phyloP scores from a whole-genome alignment of 495 filamentous ascomycete genomes.

The Talaromyces borbonicus region DNA sequence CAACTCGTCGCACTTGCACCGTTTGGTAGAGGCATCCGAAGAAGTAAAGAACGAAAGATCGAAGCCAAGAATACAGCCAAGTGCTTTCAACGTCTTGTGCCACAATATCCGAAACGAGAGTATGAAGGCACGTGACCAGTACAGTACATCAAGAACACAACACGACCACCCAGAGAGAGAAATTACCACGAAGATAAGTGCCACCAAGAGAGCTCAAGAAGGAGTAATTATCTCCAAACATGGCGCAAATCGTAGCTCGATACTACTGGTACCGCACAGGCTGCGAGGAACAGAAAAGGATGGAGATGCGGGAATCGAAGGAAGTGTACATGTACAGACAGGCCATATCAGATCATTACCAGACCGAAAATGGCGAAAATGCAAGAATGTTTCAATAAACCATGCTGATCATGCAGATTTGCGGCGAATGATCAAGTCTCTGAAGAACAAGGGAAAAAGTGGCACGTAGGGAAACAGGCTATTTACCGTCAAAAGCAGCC shows the following conservation, averaged over 20 bases:
- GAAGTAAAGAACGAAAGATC: not conserved
- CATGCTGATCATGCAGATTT: too few species aligned
- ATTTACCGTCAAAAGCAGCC: slow-evolving; percentile 71
- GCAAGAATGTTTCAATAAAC: slow-evolving; percentile 14
- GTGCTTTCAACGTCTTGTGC: not conserved
- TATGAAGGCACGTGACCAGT: slow-evolving; percentile 6
- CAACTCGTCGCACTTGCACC: not conserved
- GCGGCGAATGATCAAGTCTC: too few species aligned
- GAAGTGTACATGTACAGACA: slow-evolving; percentile 10
- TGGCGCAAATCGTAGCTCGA: slow-evolving; percentile 19
- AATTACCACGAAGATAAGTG: slow-evolving; percentile 42
- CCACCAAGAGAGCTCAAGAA: slow-evolving; percentile 33
- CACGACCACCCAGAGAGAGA: slow-evolving; percentile 15
- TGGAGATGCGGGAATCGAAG: slow-evolving; percentile 9
- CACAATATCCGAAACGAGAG: not conserved
- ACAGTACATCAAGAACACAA: slow-evolving; percentile 7
- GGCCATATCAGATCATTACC: slow-evolving; percentile 7
- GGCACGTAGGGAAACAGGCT: slow-evolving; percentile 8
- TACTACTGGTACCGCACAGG: not conserved
- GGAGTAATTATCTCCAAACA: slow-evolving; percentile 35
- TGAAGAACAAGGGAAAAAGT: slow-evolving; percentile 10
- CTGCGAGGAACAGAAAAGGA: slow-evolving; percentile 1
- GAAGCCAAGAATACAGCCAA: too few species aligned
- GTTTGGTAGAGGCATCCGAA: not conserved
- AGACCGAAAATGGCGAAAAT: slow-evolving; percentile 9